These are phyloP conservation scores for Kwoniella heveanensis DNA, from an alignment of 768 basidiomycete genomes.

Conservation along the genomic window DNA sequence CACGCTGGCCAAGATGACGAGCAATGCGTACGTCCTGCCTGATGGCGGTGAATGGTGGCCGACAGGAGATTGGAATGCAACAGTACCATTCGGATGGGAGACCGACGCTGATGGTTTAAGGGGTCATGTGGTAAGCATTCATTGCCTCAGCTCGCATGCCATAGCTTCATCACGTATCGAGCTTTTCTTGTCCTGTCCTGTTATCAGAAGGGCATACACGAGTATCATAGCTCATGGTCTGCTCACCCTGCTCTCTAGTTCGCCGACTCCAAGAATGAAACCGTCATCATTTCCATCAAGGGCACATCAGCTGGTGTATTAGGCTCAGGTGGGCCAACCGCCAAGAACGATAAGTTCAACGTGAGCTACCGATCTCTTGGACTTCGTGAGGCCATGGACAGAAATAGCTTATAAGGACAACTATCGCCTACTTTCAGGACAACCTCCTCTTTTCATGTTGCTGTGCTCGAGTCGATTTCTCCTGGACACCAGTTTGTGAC, in stretches of 20 bases:
- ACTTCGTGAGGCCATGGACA: too few species aligned
- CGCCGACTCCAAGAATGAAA: slow-evolving; percentile 64
- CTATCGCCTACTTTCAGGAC: too few species aligned
- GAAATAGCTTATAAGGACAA: too few species aligned
- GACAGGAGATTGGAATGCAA: slow-evolving; percentile 66
- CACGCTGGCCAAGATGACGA: slow-evolving; percentile 83
- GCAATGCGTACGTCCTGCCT: slow-evolving; percentile 72
- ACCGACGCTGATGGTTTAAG: slow-evolving; percentile 85
- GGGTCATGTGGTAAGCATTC: slow-evolving; percentile 84
- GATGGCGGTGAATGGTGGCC: slow-evolving; percentile 68
- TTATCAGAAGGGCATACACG: too few species aligned
- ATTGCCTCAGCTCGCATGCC: slow-evolving; percentile 27
- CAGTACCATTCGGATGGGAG: slow-evolving; percentile 83
- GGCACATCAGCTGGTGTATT: slow-evolving; percentile 81
- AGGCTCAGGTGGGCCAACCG: slow-evolving; percentile 77
- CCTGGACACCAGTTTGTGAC: slow-evolving; percentile 89
- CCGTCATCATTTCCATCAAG: slow-evolving; percentile 84
- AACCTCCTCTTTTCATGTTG: slow-evolving; percentile 95
- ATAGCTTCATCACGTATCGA: background rate
- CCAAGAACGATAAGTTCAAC: slow-evolving; percentile 85
- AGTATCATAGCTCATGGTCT: background rate
- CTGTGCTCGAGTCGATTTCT: slow-evolving; percentile 90
- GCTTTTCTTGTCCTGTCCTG: too few species aligned
- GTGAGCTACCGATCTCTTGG: slow-evolving; percentile 31
- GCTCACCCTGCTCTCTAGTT: slow-evolving; percentile 34